Base-by-base conservation (phyloP, 345 rosid genomes). In the Passiflora organensis region DNA sequence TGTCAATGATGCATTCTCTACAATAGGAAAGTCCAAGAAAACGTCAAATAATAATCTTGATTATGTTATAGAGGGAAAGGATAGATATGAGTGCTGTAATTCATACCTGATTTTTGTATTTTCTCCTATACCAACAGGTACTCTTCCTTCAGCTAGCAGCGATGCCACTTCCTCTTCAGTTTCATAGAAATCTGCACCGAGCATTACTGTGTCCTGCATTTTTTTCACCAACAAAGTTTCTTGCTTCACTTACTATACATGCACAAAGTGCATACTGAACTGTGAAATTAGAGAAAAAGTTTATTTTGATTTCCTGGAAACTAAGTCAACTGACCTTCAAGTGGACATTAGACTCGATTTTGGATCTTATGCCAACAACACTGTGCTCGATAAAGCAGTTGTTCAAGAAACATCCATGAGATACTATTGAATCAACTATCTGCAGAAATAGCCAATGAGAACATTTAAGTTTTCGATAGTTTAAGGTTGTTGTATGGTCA, bases 1-100 rank as follows among this genome's bases (percentile, higher is more conserved):
- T 91, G 79, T 91, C 95, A 51, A 91, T 86, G 65, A 91, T 91
- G 84, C 96, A 91, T 19, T 79, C 89, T 53, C 98, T 91, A 77
- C 60, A 62, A 48, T 62, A 57, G 34, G 51, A 20, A n/a, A 24
- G 28, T 16, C 37, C 65, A 39, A 25, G 15, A 49, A 55, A 12
- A 18, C 62, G 53, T 25, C 13, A 6, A 9, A 6, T 36, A 38
- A 51, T 28, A 9, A 15, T 15, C 6, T 18, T 6, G 66, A 12
- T 13, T 34, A 9, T 12, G 32, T 17, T 10, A 21, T 41, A 51
- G 46, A 50, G 17, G 10, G 23, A 6, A 13, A 24, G 37, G 57
- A n/a, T 15, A 20, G 23, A 13, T 0, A 43, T 24, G 14, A 20
- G 21, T 23, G 41, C 43, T 17, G 8, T 36, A 15, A 46, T 32